phyloP scores from a whole-genome alignment of 2,329 filamentous ascomycete genomes.

The Fusarium avenaceum region DNA sequence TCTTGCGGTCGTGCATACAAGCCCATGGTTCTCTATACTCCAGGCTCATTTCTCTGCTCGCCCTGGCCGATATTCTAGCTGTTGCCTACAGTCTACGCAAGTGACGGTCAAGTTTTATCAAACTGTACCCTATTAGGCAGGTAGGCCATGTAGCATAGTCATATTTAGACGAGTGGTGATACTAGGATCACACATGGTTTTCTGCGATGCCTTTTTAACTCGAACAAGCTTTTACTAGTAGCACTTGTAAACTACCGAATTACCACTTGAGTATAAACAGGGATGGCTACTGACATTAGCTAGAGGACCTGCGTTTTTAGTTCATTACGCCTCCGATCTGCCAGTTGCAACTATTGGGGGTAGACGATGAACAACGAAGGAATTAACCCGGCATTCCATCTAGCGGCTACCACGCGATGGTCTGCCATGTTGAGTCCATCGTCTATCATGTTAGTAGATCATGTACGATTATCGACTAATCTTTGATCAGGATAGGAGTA shows the following conservation, averaged over 20 bases:
- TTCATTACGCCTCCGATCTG: too few relatives aligned
- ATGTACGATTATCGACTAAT: too few relatives aligned
- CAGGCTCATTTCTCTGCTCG: background rate
- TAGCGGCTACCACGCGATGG: too few relatives aligned
- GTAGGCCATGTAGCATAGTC: background rate
- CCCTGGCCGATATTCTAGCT: background rate
- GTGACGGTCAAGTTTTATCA: too few relatives aligned
- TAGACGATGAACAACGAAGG: too few relatives aligned
- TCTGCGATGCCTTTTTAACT: background rate
- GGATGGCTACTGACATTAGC: too few relatives aligned
- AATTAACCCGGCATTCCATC: too few relatives aligned
- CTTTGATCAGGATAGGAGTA: too few relatives aligned
- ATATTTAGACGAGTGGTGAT: background rate
- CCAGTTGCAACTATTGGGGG: too few relatives aligned
- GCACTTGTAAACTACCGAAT: background rate
- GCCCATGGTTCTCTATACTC: slow-evolving; percentile 6
- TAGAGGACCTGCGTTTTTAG: background rate
- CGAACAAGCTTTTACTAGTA: background rate
- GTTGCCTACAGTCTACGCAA: background rate
- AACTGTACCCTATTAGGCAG: too few relatives aligned
- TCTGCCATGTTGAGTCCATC: too few relatives aligned
- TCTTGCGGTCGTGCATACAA: slow-evolving; percentile 3
- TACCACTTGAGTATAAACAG: background rate
- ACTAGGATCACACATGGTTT: background rate
- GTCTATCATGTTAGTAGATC: too few relatives aligned